Conservation (phyloP, 2,329 filamentous ascomycete species). For the Pleoardoris graminearum region DNA sequence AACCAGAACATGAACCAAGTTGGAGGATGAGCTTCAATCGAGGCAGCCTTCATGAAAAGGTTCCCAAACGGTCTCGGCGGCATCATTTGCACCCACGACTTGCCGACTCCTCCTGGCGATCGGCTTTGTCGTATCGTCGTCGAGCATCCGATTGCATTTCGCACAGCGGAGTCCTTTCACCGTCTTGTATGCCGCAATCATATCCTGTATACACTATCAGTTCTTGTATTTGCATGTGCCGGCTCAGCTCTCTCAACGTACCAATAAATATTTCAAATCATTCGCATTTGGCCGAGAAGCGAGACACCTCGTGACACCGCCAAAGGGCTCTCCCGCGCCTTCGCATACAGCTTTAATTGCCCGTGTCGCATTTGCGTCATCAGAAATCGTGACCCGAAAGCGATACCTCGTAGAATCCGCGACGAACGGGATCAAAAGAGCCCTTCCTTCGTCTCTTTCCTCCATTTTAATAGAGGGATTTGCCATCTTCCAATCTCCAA, state of each 20-base stretch:
- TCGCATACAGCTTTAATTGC: conserved; percentile 38
- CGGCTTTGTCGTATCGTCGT: conserved; percentile 28
- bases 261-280: conserved; percentile 40
- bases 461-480: conserved; percentile 36
- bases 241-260: conserved; percentile 20
- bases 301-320: conserved; percentile 40
- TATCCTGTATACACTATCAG: conserved; percentile 36
- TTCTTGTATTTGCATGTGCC: neutral
- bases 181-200: conserved; percentile 46
- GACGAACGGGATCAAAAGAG: conserved; percentile 30
- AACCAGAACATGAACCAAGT: neutral
- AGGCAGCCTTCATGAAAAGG: conserved; percentile 44
- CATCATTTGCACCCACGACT: conserved; percentile 20
- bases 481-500: conserved; percentile 30
- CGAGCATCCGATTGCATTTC: conserved; percentile 38
- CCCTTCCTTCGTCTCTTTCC: conserved; percentile 25
- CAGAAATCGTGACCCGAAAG: conserved; percentile 37
- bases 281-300: conserved; percentile 36
- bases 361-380: conserved; percentile 27
- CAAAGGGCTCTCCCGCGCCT: conserved; percentile 31
- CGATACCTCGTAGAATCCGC: conserved; percentile 26
- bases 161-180: conserved; percentile 35
- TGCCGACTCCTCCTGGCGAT: conserved; percentile 39
- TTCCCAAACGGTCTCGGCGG: conserved; percentile 34
- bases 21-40: neutral